These are phyloP conservation scores for Salisapilia sapeloensis DNA, from an alignment of 352 stramenopile species.

Conservation along the genomic window DNA sequence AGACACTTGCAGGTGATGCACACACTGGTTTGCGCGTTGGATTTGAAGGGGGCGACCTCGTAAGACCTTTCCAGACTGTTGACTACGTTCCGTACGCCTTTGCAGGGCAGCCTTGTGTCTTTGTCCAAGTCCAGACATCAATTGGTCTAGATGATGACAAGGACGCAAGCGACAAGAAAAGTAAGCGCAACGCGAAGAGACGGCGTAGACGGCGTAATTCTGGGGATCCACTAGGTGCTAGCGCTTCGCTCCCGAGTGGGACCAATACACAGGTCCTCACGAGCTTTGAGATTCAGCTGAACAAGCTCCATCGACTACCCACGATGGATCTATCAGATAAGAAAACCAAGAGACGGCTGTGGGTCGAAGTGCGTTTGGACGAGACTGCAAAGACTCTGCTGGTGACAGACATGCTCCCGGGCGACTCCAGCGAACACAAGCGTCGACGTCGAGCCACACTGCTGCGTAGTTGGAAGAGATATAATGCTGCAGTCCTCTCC, in stretches of 20 bases:
- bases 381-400: constrained; percentile 66
- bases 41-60: constrained; percentile 46
- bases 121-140: constrained; percentile 59
- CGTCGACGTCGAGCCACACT: constrained; percentile 41
- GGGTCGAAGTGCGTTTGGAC: constrained; percentile 60
- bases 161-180: too few species aligned
- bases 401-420: constrained; percentile 66
- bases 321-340: constrained; percentile 61
- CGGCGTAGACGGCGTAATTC: too few species aligned
- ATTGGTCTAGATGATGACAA: too few species aligned
- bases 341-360: constrained; percentile 39
- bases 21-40: constrained; percentile 18
- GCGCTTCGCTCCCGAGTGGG: too few species aligned
- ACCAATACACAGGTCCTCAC: constrained; percentile 32
- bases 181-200: too few species aligned
- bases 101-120: constrained; percentile 35
- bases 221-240: too few species aligned
- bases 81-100: constrained; percentile 67
- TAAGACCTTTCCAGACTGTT: constrained; percentile 64
- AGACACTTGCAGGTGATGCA: constrained; percentile 36
- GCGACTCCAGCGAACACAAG: constrained; percentile 50
- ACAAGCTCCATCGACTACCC: constrained; percentile 64
- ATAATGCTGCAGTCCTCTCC: constrained; percentile 49
- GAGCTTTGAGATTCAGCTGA: constrained; percentile 66
- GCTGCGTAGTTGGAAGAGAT: constrained; percentile 62